Evolutionary conservation across 2,329 filamentous ascomycete genomes (phyloP), one percentile per base, ranked within the genome.

Genomic region (Thielaviopsis musarum): DNA sequence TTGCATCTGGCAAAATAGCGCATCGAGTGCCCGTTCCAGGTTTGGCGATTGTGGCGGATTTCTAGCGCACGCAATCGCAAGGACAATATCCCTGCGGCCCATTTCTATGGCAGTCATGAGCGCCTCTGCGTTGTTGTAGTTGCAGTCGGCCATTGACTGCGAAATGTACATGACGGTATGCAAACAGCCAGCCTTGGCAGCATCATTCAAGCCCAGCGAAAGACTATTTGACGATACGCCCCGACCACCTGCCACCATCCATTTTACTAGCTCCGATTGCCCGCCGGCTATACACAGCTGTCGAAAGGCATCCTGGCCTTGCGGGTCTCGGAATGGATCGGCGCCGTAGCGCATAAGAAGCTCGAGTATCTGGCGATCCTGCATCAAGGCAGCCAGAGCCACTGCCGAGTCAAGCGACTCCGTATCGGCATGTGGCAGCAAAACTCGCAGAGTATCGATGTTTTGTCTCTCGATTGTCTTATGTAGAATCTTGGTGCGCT

Each of bases 281-380:
- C 71, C 73, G 5, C 75, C 77, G 7, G 71, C 65, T 15, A 69
- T 69, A 64, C 79, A 81, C 5, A 76, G 67, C 24, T 77, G 72
- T 19, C 75, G 74, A 62, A 82, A 82, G 7, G 75, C 76, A 57
- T 79, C 75, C 60, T 77, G 75, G 0, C 74, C 77, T 17, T 78
- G 76, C 0, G 73, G 69, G 0, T 73, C 75, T 3, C 77, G 72
- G 0, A 72, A 70, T 9, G 70, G 68, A 56, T 72, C 76, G 17
- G 78, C 79, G 5, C 79, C 79, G 55, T 80, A 76, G 22, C 70
- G 68, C 3, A 82, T 66, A 1, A 82, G 69, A 4, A 78, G 67
- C 61, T 77, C 71, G 5, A 75, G 69, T 30, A 80, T 73, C 19
- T 65, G 68, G 1, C 68, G 56, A 52, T 77, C 75, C 3, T 71